phyloP scores from a whole-genome alignment of 2,329 filamentous ascomycete genomes.

The Magnaporthiopsis rhizophila region DNA sequence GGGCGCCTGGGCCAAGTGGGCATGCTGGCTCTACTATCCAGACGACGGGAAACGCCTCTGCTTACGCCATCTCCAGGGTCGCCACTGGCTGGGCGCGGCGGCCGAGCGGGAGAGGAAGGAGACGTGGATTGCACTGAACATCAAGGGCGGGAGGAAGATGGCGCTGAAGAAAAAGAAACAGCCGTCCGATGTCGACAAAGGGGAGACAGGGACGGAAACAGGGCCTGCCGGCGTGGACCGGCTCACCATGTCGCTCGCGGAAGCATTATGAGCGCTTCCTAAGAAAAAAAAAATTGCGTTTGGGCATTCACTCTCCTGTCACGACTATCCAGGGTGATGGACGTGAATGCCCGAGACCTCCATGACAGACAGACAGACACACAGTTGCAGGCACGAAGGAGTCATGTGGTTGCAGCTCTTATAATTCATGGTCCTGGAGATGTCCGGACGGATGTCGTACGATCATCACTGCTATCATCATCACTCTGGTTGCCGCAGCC shows the following conservation, averaged over 20 bases:
- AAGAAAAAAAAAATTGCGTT: neutral
- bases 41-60: constrained; percentile 36
- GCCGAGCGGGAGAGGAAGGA: constrained; percentile 13
- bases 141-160: constrained; percentile 5
- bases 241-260: neutral
- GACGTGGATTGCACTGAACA: constrained; percentile 6
- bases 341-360: neutral
- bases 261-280: neutral
- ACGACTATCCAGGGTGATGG: neutral
- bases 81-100: constrained; percentile 39
- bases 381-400: neutral
- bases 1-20: constrained; percentile 43
- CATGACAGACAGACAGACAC: too few relatives aligned
- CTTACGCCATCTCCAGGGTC: constrained; percentile 41
- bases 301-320: neutral
- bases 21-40: constrained; percentile 47
- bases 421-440: constrained; percentile 4
- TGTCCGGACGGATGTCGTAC: neutral
- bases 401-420: neutral
- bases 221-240: too few relatives aligned
- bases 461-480: neutral
- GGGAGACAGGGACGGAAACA: neutral
- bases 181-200: neutral
- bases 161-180: constrained; percentile 2
- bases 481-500: neutral